Evolutionary conservation across 768 basidiomycete genomes (phyloP), one percentile per base, ranked within the genome.

Genomic region (Leccinum variicolor): DNA sequence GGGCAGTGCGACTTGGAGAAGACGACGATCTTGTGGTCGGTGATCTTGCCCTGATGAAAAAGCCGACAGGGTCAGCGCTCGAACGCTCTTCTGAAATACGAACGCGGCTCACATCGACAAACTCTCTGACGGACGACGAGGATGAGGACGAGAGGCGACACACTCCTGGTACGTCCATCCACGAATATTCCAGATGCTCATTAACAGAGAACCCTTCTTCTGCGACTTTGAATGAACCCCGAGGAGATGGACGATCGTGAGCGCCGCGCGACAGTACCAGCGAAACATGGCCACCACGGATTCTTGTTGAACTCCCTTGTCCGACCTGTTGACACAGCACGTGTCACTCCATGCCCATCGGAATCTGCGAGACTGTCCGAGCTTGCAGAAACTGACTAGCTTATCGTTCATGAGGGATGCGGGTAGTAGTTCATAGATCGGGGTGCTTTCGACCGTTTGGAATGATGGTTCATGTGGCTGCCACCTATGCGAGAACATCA

Each of bases 1-100:
- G 80, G 79, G 68, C 86, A 88, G 41, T 64, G 77, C 6, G 75
- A 68, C 73, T 87, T 89, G 39, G 85, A 84, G 66, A 87, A 87
- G 48, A 86, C 79, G 46, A 76, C 74, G 47, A 86, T 75, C 60
- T 79, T 80, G 77, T 84, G 76, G 15, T 75, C 68, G 4, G 66
- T 57, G 59, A 88, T 84, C 25, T 76, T 69, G 41, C 63, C 58
- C 82, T 86, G 65, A 33, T 19, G 73, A 76, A 25, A 72, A 71
- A 68, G 36, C 76, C 75, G 62, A 76, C 73, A 43, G 69, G 69
- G 58, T 80, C 26, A 59, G 59, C 45, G 21, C 23, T 55, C 17
- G 9, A 34, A 17, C 26, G n/a, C 17, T 23, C 17, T 11, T 47
- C 17, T 31, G 25, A 25, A 54, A n/a, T 17, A n/a, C 15, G 1